phyloP scores from a whole-genome alignment of 2,329 filamentous ascomycete genomes.

The Paramyrothecium sp. region DNA sequence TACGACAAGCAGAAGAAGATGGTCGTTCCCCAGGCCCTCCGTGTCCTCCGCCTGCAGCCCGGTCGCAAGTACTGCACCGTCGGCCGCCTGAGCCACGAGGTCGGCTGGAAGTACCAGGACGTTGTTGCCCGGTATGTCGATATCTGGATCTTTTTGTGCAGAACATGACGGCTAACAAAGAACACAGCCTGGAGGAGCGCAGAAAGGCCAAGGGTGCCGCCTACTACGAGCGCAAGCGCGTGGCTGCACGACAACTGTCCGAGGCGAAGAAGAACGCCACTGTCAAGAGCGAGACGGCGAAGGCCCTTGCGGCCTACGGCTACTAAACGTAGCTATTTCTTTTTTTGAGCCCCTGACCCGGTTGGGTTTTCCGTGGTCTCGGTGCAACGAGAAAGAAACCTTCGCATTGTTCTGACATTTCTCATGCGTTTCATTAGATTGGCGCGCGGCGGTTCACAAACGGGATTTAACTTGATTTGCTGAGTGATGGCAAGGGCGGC shows the following conservation, averaged over 20 bases:
- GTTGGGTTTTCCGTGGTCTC: constrained; percentile 19
- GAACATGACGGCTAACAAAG: constrained; percentile 14
- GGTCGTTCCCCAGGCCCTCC: constrained; percentile 96
- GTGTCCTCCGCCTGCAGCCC: constrained; percentile 94
- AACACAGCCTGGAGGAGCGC: constrained; percentile 88
- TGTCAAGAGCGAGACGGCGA: constrained; percentile 81
- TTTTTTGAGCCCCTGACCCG: constrained; percentile 15
- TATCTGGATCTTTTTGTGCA: neutral
- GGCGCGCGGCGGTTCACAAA: constrained; percentile 50
- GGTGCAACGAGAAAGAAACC: constrained; percentile 15
- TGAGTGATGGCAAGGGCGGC: constrained; percentile 43
- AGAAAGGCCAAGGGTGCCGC: constrained; percentile 99
- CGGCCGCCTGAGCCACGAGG: constrained; percentile 95
- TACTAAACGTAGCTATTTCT: constrained; percentile 62
- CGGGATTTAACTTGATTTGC: constrained; percentile 49
- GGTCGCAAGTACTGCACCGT: constrained; percentile 99
- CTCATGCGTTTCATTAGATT: constrained; percentile 54
- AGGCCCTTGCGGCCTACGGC: constrained; percentile 85
- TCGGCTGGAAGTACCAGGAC: constrained; percentile 99
- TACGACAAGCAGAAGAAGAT: constrained; percentile 99
- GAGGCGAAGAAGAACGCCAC: constrained; percentile 91
- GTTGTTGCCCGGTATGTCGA: constrained; percentile 88
- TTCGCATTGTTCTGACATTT: constrained; percentile 42
- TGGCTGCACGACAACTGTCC: constrained; percentile 82
- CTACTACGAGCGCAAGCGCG: constrained; percentile 99